phyloP scores from a whole-genome alignment of 306 rosid species.

The Fragaria vesca region DNA sequence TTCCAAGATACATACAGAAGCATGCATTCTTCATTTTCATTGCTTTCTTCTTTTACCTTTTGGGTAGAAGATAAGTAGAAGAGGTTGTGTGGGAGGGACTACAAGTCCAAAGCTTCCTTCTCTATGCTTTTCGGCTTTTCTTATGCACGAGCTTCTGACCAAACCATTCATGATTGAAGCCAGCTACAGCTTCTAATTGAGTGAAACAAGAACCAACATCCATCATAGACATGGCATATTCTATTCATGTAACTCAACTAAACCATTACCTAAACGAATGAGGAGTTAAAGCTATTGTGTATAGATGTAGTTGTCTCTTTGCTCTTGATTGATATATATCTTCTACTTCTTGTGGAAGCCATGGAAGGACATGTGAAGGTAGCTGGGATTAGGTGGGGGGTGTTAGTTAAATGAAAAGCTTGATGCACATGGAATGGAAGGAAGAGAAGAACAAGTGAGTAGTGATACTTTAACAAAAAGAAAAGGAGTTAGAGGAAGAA shows the following conservation, averaged over 20 bases:
- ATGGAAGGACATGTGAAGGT: constrained; percentile 23
- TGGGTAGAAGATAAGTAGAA: constrained; percentile 13
- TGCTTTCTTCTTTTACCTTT: not conserved
- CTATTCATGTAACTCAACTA: not conserved
- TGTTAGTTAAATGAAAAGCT: constrained; percentile 21
- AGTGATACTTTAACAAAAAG: not conserved
- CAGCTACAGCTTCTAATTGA: constrained; percentile 19
- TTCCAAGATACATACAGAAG: not conserved
- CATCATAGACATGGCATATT: not conserved
- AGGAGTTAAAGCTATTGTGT: not conserved
- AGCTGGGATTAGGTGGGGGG: constrained; percentile 34
- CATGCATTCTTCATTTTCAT: constrained; percentile 6
- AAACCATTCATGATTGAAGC: constrained; percentile 13
- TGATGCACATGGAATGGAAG: constrained; percentile 26
- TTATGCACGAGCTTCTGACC: constrained; percentile 27
- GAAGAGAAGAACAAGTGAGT: constrained; percentile 18
- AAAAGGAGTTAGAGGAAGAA: not conserved
- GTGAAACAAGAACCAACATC: constrained; percentile 7
- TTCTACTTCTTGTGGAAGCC: constrained; percentile 3
- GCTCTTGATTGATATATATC: constrained; percentile 9
- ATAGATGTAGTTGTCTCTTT: not conserved
- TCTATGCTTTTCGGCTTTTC: constrained; percentile 30
- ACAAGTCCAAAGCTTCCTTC: constrained; percentile 12
- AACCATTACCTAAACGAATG: not conserved
- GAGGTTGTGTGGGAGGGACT: constrained; percentile 18